Conservation (phyloP, 2,329 filamentous ascomycete species). For the Penicillium sp. region DNA sequence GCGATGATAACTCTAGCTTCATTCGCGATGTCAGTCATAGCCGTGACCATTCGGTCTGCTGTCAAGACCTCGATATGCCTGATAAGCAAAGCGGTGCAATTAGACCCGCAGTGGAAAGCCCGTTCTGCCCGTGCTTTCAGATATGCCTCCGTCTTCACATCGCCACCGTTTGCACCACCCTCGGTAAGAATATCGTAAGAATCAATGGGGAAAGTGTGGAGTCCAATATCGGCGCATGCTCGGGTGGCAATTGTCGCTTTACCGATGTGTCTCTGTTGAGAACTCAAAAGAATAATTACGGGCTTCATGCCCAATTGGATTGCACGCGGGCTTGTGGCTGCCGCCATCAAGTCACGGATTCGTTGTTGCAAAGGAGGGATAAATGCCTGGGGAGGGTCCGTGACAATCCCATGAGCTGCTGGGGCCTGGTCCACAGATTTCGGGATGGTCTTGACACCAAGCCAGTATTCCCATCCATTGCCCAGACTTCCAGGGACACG, state of each 20-base stretch:
- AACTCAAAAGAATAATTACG: constrained; percentile 82
- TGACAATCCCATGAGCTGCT: constrained; percentile 37
- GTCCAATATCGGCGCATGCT: constrained; percentile 82
- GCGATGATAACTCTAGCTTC: constrained; percentile 82
- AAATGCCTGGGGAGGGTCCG: constrained; percentile 44
- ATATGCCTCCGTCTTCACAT: constrained; percentile 92
- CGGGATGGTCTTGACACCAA: constrained; percentile 71
- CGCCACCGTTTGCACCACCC: constrained; percentile 78
- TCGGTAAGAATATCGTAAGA: constrained; percentile 95
- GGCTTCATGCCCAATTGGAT: constrained; percentile 85
- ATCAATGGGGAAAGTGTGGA: constrained; percentile 87
- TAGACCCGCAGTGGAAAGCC: constrained; percentile 81
- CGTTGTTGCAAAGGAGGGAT: constrained; percentile 66
- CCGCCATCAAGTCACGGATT: constrained; percentile 79
- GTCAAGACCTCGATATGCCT: constrained; percentile 88
- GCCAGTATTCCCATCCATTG: constrained; percentile 86
- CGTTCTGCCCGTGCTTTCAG: constrained; percentile 84
- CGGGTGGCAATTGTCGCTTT: constrained; percentile 76
- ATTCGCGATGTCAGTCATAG: constrained; percentile 79
- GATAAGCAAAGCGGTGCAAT: constrained; percentile 81
- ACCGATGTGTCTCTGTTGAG: constrained; percentile 89
- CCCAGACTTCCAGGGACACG: constrained; percentile 73
- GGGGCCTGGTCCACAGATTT: constrained; percentile 37
- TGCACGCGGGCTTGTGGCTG: constrained; percentile 83
- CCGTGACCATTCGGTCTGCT: constrained; percentile 83